Conservation (phyloP, 2,329 filamentous ascomycete species). For the Chaetomiaceae sp. region DNA sequence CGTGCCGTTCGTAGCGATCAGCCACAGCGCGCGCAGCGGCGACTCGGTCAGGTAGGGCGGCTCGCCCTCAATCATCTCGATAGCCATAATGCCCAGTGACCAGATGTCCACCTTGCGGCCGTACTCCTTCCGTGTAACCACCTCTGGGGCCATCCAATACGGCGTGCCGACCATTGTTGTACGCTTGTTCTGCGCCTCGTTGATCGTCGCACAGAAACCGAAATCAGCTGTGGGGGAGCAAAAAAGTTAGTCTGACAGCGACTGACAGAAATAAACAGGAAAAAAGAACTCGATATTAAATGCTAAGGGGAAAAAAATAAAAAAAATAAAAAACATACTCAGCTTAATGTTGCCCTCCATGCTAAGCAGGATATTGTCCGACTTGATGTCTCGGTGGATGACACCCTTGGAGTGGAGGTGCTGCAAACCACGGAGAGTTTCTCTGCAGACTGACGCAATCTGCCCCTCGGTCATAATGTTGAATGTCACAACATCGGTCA, state of each 20-base stretch:
- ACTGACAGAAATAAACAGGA: neutral
- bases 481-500: conserved; percentile 97
- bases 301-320: no score
- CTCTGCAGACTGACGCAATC: conserved; percentile 91
- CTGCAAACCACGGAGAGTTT: conserved; percentile 87
- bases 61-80: conserved; percentile 99
- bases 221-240: conserved; percentile 68
- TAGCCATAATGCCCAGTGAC: conserved; percentile 98
- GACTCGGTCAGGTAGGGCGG: conserved; percentile 95
- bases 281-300: no score
- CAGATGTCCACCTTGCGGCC: conserved; percentile 98
- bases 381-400: conserved; percentile 98
- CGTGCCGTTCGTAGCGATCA: conserved; percentile 96
- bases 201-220: conserved; percentile 97
- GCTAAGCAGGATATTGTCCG: conserved; percentile 92
- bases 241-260: conserved; percentile 4
- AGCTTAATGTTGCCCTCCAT: conserved; percentile 96
- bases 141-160: conserved; percentile 99
- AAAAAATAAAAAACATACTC: conserved; percentile 56
- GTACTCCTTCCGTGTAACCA: conserved; percentile 96
- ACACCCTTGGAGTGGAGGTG: conserved; percentile 97
- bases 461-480: conserved; percentile 99
- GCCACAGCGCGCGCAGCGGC: conserved; percentile 83
- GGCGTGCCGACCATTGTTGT: conserved; percentile 99
- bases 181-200: conserved; percentile 92